A percentile compares a stretch with the other conserved stretches of the same genome.
Evolutionary conservation across 805 yeast genomes (phyloP).

Genomic region (Candida orba): DNA sequence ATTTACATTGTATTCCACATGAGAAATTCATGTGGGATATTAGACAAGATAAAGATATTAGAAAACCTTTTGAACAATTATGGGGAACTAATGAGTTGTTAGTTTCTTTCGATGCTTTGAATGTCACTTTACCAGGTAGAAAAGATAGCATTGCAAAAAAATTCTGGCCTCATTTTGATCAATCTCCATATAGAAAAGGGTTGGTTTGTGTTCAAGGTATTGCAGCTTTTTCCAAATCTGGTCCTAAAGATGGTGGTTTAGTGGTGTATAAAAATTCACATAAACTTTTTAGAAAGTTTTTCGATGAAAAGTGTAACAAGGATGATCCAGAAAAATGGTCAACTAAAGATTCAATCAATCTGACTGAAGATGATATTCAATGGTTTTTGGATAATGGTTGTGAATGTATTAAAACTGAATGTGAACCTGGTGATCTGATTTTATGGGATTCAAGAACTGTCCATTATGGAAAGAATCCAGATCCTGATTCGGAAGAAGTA

Average conservation of each 20-base stretch:
- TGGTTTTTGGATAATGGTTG: conserved; percentile 25
- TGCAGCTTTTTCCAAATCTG: conserved; percentile 22
- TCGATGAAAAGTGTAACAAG: conserved; percentile 9
- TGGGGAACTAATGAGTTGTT: conserved; percentile 26
- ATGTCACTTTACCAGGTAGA: conserved; percentile 21
- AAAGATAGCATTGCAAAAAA: conserved; percentile 7
- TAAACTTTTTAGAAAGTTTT: conserved; percentile 18
- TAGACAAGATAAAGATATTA: conserved; percentile 21
- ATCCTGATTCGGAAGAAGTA: conserved; percentile 14
- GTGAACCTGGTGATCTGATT: conserved; percentile 29
- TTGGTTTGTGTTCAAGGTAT: conserved; percentile 24
- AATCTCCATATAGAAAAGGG: conserved; percentile 22
- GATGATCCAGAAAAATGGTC: conserved; percentile 12
- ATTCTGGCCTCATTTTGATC: conserved; percentile 27
- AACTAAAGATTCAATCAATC: conserved; percentile 9
- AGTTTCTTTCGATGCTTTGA: conserved; percentile 25
- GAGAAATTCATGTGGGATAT: conserved; percentile 27
- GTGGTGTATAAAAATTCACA: conserved; percentile 25
- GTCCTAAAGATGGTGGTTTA: conserved; percentile 27
- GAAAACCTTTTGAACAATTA: conserved; percentile 19
- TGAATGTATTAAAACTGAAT: conserved; percentile 22
- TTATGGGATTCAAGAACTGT: conserved; percentile 28
- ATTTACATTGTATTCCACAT: conserved; percentile 16
- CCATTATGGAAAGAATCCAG: conserved; percentile 19
- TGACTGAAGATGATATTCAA: conserved; percentile 11